Evolutionary conservation across 2,329 filamentous ascomycete species (phyloP), one percentile per base, ranked within the genome.

Genomic region (Phyllosticta ampelicida): DNA sequence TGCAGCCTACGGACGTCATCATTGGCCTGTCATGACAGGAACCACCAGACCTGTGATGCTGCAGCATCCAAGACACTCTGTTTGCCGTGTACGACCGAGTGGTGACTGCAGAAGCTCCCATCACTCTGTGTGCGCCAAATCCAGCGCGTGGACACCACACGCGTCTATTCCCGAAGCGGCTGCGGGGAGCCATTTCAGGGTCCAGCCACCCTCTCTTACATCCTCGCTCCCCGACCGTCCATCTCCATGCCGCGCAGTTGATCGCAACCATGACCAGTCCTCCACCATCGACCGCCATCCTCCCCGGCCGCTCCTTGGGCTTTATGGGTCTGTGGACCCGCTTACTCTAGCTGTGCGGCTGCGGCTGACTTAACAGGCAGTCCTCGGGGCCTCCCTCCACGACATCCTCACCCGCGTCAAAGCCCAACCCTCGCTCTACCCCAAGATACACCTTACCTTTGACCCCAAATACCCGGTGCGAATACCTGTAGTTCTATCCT

Each of bases 351-450:
- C 23, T 48, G 5, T 48, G 5, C 36, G 16, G 13, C 48, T 19
- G 18, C 3, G 29, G 20, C 51, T 60, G 26, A 60, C 58, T 26
- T 13, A 20, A 20, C 36, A 26, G 18, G 10, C 69, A 95, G 90
- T 86, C 54, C 84, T 99, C 60, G 94, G 94, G 59, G 88, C 90
- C 62, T 96, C 91, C 2, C 82, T 99, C 36, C 90, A 97, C 74
- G 90, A 96, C 68, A 81, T 95, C 66, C 75, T 97, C 61, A 90
- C 88, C 26, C 86, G 89, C 56, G 79, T 97, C 67, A 97, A 96
- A 71, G 86, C 89, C 56, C 89, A 95, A 70, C 89, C 90, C 9
- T 84, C 87, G 64, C 79, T 80, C 5, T 96, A 92, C 73, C 88
- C 89, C 3, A 86, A 86, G 65, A 84, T 97, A 70, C 86, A 96